Conservation (phyloP, 371 early-diverging fungal species). For the Mucor irregularis region DNA sequence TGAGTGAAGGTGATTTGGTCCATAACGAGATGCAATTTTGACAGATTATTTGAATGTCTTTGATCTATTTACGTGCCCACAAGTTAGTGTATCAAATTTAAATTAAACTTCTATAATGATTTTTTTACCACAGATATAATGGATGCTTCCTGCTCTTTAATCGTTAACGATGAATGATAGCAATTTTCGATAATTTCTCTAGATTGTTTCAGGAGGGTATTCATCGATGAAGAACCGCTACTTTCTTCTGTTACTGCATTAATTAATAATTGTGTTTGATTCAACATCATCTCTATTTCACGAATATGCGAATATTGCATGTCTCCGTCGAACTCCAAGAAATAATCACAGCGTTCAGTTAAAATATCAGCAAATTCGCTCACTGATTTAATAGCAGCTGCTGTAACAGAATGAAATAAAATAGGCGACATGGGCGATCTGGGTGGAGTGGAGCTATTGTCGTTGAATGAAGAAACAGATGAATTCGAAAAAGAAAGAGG, state of each 20-base stretch:
- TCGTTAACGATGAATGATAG: not conserved
- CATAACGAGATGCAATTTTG: constrained; percentile 2
- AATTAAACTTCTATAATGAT: too few species aligned
- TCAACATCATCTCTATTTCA: constrained; percentile 4
- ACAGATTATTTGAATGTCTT: constrained; percentile 6
- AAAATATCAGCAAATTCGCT: constrained; percentile 5
- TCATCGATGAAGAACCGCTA: not conserved
- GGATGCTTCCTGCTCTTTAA: not conserved
- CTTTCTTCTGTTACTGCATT: too few species aligned
- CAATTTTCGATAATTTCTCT: not conserved
- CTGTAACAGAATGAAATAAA: not conserved
- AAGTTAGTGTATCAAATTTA: too few species aligned
- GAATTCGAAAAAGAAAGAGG: constrained; percentile 22
- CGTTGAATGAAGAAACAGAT: constrained; percentile 11
- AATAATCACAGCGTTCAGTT: not conserved
- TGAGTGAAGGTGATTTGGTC: not conserved
- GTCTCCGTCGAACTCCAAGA: constrained; percentile 7
- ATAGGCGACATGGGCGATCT: constrained; percentile 8
- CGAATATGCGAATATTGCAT: constrained; percentile 11
- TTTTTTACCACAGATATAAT: not conserved
- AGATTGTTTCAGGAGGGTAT: not conserved
- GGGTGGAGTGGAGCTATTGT: constrained; percentile 3
- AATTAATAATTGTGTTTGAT: not conserved
- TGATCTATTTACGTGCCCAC: not conserved
- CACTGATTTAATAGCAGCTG: not conserved